phyloP scores from a whole-genome alignment of 257 asterid genomes.

The Fraxinus cuspidata region DNA sequence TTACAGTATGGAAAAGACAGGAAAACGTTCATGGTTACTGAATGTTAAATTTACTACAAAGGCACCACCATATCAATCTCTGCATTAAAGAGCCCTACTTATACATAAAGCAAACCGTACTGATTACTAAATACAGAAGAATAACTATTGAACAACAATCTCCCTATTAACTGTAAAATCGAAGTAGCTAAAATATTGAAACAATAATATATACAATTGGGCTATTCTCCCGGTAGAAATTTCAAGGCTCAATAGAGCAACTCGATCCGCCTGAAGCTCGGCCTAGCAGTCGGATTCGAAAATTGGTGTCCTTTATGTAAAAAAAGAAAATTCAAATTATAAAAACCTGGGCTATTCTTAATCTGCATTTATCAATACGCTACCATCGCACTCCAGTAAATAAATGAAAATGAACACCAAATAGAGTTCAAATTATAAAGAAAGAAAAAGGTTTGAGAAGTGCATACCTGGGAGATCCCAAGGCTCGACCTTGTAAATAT shows the following conservation, averaged over 20 bases:
- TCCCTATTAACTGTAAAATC: too few species aligned
- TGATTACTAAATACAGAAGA: background rate
- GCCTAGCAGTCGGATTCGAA: background rate
- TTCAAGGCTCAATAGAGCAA: background rate
- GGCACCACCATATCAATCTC: background rate
- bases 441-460: background rate
- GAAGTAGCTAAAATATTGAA: too few species aligned
- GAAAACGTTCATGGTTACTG: background rate
- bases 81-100: background rate
- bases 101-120: background rate
- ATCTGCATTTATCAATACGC: background rate
- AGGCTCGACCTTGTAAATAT: conserved; percentile 91
- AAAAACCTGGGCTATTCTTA: background rate
- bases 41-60: background rate
- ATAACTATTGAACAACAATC: background rate
- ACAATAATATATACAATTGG: too few species aligned
- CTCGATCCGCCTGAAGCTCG: background rate
- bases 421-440: background rate
- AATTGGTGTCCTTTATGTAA: background rate
- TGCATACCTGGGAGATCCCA: conserved; percentile 92
- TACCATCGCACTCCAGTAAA: background rate
- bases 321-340: background rate
- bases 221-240: background rate
- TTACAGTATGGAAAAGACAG: background rate
- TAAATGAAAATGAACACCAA: background rate